These are phyloP conservation scores for Aureobasidium sp. DNA, from an alignment of 2,329 filamentous ascomycete genomes.

Conservation along the genomic window DNA sequence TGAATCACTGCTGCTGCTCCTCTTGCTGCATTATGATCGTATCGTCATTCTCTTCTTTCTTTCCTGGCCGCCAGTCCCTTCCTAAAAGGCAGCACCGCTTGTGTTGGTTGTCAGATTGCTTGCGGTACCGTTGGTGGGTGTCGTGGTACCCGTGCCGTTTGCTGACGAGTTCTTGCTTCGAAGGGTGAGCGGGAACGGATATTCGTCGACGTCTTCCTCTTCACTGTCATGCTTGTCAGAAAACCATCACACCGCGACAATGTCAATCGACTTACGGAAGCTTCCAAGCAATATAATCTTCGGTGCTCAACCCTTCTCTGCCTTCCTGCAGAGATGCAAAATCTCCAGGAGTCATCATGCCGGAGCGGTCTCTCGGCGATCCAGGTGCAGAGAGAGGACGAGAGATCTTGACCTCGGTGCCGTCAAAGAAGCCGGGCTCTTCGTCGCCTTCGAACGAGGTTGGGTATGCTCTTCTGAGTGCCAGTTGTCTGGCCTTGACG, in stretches of 20 bases:
- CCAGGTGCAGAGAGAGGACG: constrained; percentile 90
- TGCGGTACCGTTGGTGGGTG: constrained; percentile 19
- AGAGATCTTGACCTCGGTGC: constrained; percentile 90
- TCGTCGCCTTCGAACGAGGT: constrained; percentile 70
- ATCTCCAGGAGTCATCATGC: constrained; percentile 99
- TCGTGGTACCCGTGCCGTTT: constrained; percentile 25
- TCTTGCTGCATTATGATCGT: constrained; percentile 1
- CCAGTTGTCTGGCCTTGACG: constrained; percentile 91
- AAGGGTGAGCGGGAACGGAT: constrained; percentile 63
- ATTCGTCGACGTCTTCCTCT: constrained; percentile 83
- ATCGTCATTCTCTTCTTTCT: constrained; percentile 5
- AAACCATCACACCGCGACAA: neutral
- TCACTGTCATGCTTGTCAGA: constrained; percentile 50
- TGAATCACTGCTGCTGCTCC: neutral
- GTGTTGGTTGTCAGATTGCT: neutral
- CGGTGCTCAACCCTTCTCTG: constrained; percentile 83
- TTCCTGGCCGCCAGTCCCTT: neutral
- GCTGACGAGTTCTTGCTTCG: constrained; percentile 35
- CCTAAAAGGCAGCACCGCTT: constrained; percentile 5
- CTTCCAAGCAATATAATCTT: constrained; percentile 98
- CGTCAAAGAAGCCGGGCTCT: constrained; percentile 84
- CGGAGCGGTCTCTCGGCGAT: constrained; percentile 79
- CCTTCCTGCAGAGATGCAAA: constrained; percentile 95
- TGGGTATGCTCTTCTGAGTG: constrained; percentile 85
- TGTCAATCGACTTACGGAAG: constrained; percentile 67